Percentiles rank a stretch among this genome's conserved stretches.
Conservation (phyloP, 805 yeast species). For the Ogataea philodendri region DNA sequence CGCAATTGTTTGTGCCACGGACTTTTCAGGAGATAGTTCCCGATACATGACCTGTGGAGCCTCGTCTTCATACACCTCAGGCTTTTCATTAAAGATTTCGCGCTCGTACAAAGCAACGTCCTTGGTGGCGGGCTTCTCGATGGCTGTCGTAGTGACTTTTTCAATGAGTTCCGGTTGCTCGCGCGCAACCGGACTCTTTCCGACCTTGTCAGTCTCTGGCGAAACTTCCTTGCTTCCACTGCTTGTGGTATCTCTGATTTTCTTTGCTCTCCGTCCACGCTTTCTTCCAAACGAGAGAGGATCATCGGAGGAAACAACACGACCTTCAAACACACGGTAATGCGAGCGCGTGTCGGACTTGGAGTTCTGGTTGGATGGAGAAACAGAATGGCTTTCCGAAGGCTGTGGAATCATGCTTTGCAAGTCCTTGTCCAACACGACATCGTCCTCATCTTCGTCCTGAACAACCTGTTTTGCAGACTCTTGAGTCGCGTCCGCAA, state of each 20-base stretch:
- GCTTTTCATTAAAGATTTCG: neutral
- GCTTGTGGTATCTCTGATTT: neutral
- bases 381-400: too few species aligned
- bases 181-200: neutral
- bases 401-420: too few species aligned
- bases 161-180: too few species aligned
- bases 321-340: constrained; percentile 1
- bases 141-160: too few species aligned
- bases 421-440: constrained; percentile 4
- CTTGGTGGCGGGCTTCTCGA: neutral
- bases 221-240: constrained; percentile 2
- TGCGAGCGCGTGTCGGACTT: neutral
- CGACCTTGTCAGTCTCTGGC: neutral
- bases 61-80: neutral
- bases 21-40: too few species aligned
- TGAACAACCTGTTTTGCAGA: too few species aligned
- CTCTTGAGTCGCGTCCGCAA: too few species aligned
- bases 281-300: constrained; percentile 16
- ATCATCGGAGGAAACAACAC: constrained; percentile 22
- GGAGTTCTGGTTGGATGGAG: too few species aligned
- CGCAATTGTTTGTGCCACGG: too few species aligned
- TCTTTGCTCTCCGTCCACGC: constrained; percentile 6
- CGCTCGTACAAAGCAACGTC: constrained; percentile 4
- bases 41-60: too few species aligned
- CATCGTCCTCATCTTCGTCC: constrained; percentile 6